Conservation (phyloP, 179 eudicot genomes). For the Kewa caespitosa region DNA sequence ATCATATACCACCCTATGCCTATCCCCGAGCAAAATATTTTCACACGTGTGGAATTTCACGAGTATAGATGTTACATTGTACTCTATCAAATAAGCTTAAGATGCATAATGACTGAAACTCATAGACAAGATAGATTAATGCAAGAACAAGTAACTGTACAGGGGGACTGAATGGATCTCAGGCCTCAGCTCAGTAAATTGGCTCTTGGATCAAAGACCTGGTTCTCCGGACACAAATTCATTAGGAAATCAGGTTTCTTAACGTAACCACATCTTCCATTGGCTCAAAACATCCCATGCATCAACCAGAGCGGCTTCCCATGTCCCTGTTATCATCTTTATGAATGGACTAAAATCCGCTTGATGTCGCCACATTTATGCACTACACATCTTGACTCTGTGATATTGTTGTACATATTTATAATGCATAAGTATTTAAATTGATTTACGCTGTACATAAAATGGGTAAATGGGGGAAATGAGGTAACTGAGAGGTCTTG, state of each 20-base stretch:
- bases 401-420: too few species aligned
- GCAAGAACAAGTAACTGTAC: conserved; percentile 17
- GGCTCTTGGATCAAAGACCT: conserved; percentile 63
- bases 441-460: too few species aligned
- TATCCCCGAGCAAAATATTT: background rate
- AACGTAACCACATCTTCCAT: conserved; percentile 84
- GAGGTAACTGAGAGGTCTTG: too few species aligned
- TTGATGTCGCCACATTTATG: too few species aligned
- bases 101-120: background rate
- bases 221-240: conserved; percentile 31
- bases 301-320: conserved; percentile 84
- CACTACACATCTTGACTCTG: too few species aligned
- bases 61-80: background rate
- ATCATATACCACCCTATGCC: background rate
- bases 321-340: conserved; percentile 61
- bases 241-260: conserved; percentile 69
- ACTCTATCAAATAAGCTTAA: too few species aligned
- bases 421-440: too few species aligned
- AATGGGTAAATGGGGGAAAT: too few species aligned
- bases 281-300: conserved; percentile 87
- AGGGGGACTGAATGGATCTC: conserved; percentile 80
- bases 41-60: background rate
- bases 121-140: background rate
- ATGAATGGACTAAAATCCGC: too few species aligned
- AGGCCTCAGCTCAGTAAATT: conserved; percentile 48